Base-by-base conservation (phyloP, 1,139 yeast species). In the Ashbya aceris region DNA sequence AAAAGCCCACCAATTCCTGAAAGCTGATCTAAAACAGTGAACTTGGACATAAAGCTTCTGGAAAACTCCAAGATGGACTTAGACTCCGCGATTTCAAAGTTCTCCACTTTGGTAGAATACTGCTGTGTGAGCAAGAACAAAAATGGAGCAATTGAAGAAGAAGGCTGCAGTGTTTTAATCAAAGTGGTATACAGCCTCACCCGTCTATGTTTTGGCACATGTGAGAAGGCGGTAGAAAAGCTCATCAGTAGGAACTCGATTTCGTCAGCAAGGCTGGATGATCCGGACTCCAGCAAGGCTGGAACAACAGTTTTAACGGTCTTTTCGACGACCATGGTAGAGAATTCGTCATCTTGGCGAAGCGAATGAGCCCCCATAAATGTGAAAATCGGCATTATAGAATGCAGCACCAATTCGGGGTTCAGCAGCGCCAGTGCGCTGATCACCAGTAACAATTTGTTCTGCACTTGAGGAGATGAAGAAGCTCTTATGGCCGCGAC, bases 361-460 rank as follows among this genome's bases (percentile, higher is more conserved):
- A 93, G 77, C 9, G 97, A 87, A 56, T 87, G 95, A 27, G 97
- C 95, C 44, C 99, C 99, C 98, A 91, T 91, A 56, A 91, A 93
- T 0, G 98, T 93, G 68, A 91, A 91, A 42, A 91, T 89, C 13
- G 99, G 98, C 99, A 91, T 91, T 10, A 93, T 95, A 3, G 96
- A 84, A 65, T 93, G 97, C 49, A 93, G 70, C 31, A 91, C 87
- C 33, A 83, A 77, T 59, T 91, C 97, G 7, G 98, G 96, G 12
- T 91, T 86, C 44, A 89, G 67, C 0, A 87, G 70, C 0, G 97
- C 97, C 52, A 91, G 69, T 42, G 87, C 83, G 2, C 97, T 85
- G 53, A 91, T 79, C 13, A 91, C 89, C 49, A 91, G 67, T 47
- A 91, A 68, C 41, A 91, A 68, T 52, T 89, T 76, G 64, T 91